Evolutionary conservation across 2,329 filamentous ascomycete genomes (phyloP).

Genomic region (Neurospora sp.): DNA sequence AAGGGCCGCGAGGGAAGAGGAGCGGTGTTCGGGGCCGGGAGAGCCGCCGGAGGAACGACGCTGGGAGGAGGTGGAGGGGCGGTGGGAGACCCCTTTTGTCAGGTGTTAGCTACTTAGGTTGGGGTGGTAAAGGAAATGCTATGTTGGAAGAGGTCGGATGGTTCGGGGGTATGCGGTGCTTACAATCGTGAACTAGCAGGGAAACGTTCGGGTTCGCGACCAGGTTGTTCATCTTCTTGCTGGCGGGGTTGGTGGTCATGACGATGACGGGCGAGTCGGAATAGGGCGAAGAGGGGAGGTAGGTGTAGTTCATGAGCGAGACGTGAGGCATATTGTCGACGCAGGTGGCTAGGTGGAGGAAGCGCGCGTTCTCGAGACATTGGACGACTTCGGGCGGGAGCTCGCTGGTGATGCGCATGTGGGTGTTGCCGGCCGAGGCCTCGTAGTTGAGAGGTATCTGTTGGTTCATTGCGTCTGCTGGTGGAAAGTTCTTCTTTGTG

Average conservation of each 20-base stretch:
- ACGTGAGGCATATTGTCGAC: constrained; percentile 77
- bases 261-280: constrained; percentile 69
- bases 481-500: neutral
- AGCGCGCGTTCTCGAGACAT: constrained; percentile 88
- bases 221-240: constrained; percentile 74
- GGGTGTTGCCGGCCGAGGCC: constrained; percentile 61
- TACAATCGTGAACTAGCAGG: constrained; percentile 88
- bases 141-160: neutral
- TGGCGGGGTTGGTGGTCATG: constrained; percentile 79
- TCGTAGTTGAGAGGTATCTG: constrained; percentile 66
- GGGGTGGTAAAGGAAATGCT: no score
- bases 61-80: constrained; percentile 70
- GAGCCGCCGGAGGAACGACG: constrained; percentile 50
- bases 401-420: constrained; percentile 57
- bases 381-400: constrained; percentile 79
- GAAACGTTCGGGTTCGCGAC: constrained; percentile 78
- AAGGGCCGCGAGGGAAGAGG: constrained; percentile 69
- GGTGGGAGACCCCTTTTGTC: constrained; percentile 67
- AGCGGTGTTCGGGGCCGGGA: constrained; percentile 45
- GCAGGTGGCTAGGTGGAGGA: constrained; percentile 92
- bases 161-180: constrained; percentile 6
- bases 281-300: constrained; percentile 70
- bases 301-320: constrained; percentile 98
- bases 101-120: constrained; percentile 2
- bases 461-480: constrained; percentile 22